Evolutionary conservation across 2,329 filamentous ascomycete genomes (phyloP).

Genomic region (Sarocladium strictum): DNA sequence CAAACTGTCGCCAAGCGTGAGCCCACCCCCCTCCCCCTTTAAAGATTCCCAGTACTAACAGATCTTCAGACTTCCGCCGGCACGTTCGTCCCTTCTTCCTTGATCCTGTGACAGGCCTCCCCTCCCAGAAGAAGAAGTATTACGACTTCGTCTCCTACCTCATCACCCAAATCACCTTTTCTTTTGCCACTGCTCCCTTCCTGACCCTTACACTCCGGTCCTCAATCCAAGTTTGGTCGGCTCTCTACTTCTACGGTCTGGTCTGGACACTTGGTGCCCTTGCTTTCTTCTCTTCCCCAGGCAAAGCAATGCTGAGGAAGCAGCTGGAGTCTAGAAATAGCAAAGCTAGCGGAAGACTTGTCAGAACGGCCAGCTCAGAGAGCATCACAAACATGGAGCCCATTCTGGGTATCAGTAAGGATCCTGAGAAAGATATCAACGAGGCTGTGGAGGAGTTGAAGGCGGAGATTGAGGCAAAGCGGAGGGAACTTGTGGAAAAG

Average conservation of each 20-base stretch:
- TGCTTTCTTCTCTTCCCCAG: conserved; percentile 74
- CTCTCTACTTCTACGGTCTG: conserved; percentile 84
- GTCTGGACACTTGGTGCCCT: conserved; percentile 60
- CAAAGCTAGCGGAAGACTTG: conserved; percentile 38
- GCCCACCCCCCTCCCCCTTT: conserved; percentile 24
- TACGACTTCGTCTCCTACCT: conserved; percentile 78
- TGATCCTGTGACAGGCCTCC: conserved; percentile 62
- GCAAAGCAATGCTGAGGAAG: conserved; percentile 54
- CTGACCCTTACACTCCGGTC: conserved; percentile 68
- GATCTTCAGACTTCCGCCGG: conserved; percentile 69
- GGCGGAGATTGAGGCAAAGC: conserved; percentile 64
- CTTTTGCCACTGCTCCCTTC: conserved; percentile 80
- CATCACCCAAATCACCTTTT: conserved; percentile 74
- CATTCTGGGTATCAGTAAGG: conserved; percentile 71
- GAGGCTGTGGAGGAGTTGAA: conserved; percentile 72
- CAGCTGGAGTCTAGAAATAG: conserved; percentile 52
- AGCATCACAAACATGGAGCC: conserved; percentile 52
- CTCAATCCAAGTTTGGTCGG: conserved; percentile 70
- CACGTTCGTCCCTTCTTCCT: conserved; percentile 90
- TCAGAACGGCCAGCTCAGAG: conserved; percentile 51
- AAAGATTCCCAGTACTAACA: neutral
- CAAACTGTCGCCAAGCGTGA: conserved; percentile 92
- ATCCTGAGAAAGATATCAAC: conserved; percentile 68
- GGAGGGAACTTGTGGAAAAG: conserved; percentile 45
- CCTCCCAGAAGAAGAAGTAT: conserved; percentile 68